Conservation (phyloP, 2,329 filamentous ascomycete species). For the Fusarium sp. region DNA sequence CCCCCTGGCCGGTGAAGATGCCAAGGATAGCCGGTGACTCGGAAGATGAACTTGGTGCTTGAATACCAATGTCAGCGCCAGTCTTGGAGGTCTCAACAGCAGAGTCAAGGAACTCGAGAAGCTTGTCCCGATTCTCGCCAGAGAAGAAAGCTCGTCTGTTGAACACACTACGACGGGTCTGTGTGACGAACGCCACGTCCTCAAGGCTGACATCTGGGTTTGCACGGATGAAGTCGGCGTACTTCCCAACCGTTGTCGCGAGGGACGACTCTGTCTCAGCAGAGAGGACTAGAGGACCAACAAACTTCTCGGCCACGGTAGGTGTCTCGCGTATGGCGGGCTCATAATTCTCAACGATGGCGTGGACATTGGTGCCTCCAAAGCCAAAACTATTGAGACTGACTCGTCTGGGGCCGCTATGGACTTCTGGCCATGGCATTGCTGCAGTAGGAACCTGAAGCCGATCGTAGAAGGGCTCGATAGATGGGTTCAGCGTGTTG, state of each 20-base stretch:
- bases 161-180: neutral
- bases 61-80: neutral
- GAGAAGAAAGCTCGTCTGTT: neutral
- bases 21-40: neutral
- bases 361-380: slow-evolving; percentile 23
- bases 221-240: neutral
- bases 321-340: neutral
- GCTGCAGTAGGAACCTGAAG: slow-evolving; percentile 24
- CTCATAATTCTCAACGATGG: slow-evolving; percentile 14
- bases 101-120: neutral
- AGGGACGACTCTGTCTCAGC: neutral
- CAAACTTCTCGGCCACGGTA: neutral
- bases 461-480: slow-evolving; percentile 17
- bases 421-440: slow-evolving; percentile 18
- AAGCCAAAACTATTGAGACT: slow-evolving; percentile 34
- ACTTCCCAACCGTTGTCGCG: neutral
- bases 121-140: neutral
- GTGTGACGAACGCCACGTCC: neutral
- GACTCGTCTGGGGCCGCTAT: neutral
- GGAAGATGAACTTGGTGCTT: neutral
- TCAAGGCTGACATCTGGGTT: neutral
- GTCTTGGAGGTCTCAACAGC: neutral
- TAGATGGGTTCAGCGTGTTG: slow-evolving; percentile 55
- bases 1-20: neutral
- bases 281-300: neutral